These are phyloP conservation scores for Coriolopsis trogii DNA, from an alignment of 1,284 basidiomycete species.

Conservation along the genomic window DNA sequence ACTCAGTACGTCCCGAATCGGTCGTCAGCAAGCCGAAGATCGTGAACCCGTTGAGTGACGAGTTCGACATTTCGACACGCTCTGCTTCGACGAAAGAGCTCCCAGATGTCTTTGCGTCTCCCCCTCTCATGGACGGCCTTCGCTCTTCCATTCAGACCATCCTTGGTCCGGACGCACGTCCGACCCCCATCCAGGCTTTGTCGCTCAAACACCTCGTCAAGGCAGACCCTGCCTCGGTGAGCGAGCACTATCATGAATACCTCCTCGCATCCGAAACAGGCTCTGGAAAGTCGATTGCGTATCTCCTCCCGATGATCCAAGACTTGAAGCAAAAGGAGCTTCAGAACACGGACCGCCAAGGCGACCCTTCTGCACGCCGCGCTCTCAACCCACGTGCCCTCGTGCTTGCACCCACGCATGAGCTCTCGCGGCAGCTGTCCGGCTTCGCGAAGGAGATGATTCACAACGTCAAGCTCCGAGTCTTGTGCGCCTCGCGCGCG, in stretches of 20 bases:
- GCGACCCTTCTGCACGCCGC: slow-evolving; percentile 14
- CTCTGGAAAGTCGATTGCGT: slow-evolving; percentile 90
- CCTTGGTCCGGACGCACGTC: slow-evolving; percentile 54
- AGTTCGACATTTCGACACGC: slow-evolving; percentile 41
- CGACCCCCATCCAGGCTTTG: slow-evolving; percentile 78
- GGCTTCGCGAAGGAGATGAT: slow-evolving; percentile 72
- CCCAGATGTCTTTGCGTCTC: slow-evolving; percentile 54
- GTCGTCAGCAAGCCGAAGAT: slow-evolving; percentile 18
- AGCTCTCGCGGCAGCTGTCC: slow-evolving; percentile 80
- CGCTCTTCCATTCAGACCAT: slow-evolving; percentile 55
- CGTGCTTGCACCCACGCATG: slow-evolving; percentile 86
- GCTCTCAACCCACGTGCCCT: slow-evolving; percentile 71
- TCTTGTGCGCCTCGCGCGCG: slow-evolving; percentile 68
- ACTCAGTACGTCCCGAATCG: not conserved
- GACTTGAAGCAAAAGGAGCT: slow-evolving; percentile 67
- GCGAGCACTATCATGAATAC: slow-evolving; percentile 50
- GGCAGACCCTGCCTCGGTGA: slow-evolving; percentile 7
- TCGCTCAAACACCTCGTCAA: slow-evolving; percentile 63
- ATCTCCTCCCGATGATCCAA: slow-evolving; percentile 82
- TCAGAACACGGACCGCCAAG: slow-evolving; percentile 3
- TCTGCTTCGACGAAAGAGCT: slow-evolving; percentile 28
- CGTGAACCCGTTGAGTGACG: slow-evolving; percentile 38
- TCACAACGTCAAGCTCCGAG: slow-evolving; percentile 76
- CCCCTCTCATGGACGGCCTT: slow-evolving; percentile 69
- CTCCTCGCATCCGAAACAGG: slow-evolving; percentile 88